Evolutionary conservation across 2,329 filamentous ascomycete genomes (phyloP).

Genomic region (Aspergillus neotritici): DNA sequence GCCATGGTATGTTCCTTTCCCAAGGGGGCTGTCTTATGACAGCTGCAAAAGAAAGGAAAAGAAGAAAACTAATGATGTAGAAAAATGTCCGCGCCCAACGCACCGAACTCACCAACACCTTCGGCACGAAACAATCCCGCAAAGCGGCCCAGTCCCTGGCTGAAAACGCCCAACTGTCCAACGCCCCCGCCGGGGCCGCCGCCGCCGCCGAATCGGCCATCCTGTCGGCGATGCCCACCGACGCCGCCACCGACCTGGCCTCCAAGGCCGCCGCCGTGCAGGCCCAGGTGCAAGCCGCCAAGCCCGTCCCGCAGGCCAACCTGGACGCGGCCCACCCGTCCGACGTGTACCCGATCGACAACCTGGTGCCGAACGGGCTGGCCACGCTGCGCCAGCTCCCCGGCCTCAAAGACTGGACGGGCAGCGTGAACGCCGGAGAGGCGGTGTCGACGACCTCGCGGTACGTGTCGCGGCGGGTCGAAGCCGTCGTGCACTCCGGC

Average conservation of each 20-base stretch:
- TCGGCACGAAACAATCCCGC: slow-evolving; percentile 47
- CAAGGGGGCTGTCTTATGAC: background rate
- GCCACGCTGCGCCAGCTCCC: slow-evolving; percentile 40
- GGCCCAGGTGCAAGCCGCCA: slow-evolving; percentile 41
- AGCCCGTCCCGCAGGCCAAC: slow-evolving; percentile 42
- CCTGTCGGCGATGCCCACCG: slow-evolving; percentile 37
- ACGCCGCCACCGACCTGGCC: slow-evolving; percentile 26
- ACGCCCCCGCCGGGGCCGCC: slow-evolving; percentile 30
- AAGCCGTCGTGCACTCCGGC: slow-evolving; percentile 32
- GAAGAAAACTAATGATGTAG: slow-evolving; percentile 15
- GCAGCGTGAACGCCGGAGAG: slow-evolving; percentile 31
- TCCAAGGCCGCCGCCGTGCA: slow-evolving; percentile 32
- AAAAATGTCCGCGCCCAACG: slow-evolving; percentile 35
- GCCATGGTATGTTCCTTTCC: slow-evolving; percentile 21
- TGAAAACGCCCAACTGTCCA: slow-evolving; percentile 44
- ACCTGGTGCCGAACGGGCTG: slow-evolving; percentile 38
- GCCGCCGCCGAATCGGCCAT: slow-evolving; percentile 40
- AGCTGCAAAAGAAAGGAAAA: background rate
- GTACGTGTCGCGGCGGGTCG: slow-evolving; percentile 42
- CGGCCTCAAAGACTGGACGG: slow-evolving; percentile 40
- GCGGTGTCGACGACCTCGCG: slow-evolving; percentile 37
- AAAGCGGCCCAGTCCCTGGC: slow-evolving; percentile 45
- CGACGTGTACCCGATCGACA: slow-evolving; percentile 42
- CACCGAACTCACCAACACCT: slow-evolving; percentile 44
- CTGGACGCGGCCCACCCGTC: slow-evolving; percentile 39